Percentiles rank a stretch among this genome's conserved stretches.
Conservation (phyloP, 2,329 filamentous ascomycete species). For the Fusarium musae region DNA sequence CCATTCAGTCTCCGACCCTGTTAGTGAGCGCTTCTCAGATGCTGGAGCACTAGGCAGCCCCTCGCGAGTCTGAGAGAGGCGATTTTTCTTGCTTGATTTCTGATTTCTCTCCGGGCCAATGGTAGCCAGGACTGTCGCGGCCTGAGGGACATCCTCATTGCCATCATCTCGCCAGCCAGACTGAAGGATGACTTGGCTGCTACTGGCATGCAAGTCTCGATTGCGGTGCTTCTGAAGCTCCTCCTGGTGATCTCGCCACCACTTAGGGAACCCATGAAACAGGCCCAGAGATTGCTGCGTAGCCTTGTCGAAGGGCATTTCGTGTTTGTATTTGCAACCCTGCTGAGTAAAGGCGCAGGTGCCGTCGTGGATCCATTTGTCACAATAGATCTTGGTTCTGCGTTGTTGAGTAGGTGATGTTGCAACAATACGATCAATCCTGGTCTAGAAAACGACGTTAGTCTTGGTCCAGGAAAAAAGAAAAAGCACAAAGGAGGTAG, state of each 20-base stretch:
- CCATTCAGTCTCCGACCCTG: slow-evolving; percentile 35
- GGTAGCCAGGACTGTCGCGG: slow-evolving; percentile 11
- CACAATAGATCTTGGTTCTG: slow-evolving; percentile 78
- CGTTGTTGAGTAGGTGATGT: slow-evolving; percentile 55
- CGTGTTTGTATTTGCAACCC: slow-evolving; percentile 89
- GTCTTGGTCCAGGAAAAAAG: not conserved
- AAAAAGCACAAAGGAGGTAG: not conserved
- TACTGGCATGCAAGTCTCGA: not conserved
- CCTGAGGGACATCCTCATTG: slow-evolving; percentile 6
- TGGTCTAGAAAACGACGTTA: slow-evolving; percentile 41
- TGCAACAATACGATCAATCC: slow-evolving; percentile 50
- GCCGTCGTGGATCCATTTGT: slow-evolving; percentile 89
- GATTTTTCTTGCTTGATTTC: not conserved
- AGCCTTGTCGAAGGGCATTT: slow-evolving; percentile 79
- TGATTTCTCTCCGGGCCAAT: slow-evolving; percentile 31
- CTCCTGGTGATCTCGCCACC: slow-evolving; percentile 68
- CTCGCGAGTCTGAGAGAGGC: slow-evolving; percentile 28
- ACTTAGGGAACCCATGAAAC: slow-evolving; percentile 69
- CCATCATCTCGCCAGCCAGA: slow-evolving; percentile 25
- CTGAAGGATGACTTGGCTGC: slow-evolving; percentile 5
- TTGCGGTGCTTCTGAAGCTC: slow-evolving; percentile 51
- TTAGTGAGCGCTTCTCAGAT: slow-evolving; percentile 48
- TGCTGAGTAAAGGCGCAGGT: slow-evolving; percentile 87
- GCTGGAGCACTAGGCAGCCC: slow-evolving; percentile 46
- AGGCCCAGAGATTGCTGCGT: slow-evolving; percentile 78